Conservation (phyloP, 495 filamentous ascomycete species). For the Penicillium daleae region DNA sequence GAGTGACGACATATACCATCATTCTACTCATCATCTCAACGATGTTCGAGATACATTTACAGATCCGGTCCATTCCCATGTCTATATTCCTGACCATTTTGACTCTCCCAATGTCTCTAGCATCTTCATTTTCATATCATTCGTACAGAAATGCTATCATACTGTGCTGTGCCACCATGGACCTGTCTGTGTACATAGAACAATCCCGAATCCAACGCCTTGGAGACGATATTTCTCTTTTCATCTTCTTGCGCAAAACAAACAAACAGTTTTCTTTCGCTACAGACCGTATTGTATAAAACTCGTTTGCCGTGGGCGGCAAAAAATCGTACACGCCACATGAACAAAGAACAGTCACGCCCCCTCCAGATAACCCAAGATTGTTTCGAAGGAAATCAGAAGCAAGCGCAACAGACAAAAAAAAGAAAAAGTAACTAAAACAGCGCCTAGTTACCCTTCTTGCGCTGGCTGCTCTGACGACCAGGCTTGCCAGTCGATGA, state of each 20-base stretch:
- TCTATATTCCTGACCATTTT: background rate
- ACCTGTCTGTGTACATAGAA: constrained; percentile 32
- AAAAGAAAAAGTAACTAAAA: background rate
- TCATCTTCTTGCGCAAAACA: background rate
- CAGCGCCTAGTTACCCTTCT: constrained; percentile 28
- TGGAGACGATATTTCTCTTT: background rate
- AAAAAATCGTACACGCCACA: background rate
- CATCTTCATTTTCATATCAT: constrained; percentile 24
- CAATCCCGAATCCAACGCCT: constrained; percentile 13
- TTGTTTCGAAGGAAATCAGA: background rate
- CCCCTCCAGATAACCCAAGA: background rate
- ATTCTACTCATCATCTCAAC: background rate
- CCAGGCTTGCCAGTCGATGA: constrained; percentile 21
- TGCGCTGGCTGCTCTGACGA: constrained; percentile 29
- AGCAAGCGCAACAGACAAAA: background rate
- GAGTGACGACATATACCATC: constrained; percentile 23
- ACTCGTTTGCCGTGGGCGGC: background rate
- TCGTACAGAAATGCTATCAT: constrained; percentile 23
- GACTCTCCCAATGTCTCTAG: background rate
- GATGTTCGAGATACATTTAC: constrained; percentile 4
- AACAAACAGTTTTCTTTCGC: background rate
- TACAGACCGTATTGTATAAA: background rate
- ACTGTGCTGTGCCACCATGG: constrained; percentile 6
- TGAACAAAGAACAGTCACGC: background rate
- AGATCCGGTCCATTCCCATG: background rate